phyloP scores from a whole-genome alignment of 2,329 filamentous ascomycete genomes.

The Alternaria sp. region DNA sequence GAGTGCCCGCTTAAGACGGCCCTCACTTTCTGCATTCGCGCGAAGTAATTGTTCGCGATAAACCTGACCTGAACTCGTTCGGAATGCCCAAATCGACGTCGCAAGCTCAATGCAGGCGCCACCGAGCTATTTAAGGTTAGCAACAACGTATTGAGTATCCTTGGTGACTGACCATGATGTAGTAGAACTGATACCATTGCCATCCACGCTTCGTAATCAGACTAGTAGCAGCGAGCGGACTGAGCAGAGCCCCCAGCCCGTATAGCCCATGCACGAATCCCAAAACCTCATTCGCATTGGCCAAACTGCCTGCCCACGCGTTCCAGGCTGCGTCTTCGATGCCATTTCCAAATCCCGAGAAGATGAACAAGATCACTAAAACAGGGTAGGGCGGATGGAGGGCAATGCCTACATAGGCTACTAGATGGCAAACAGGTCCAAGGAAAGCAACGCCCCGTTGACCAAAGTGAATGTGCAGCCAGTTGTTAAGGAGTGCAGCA shows the following conservation, averaged over 20 bases:
- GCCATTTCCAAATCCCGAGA: conserved; percentile 74
- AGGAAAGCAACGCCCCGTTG: conserved; percentile 74
- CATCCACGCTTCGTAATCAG: conserved; percentile 67
- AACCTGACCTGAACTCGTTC: conserved; percentile 62
- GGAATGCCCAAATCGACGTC: conserved; percentile 63
- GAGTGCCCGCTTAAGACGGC: conserved; percentile 58
- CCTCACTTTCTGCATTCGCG: conserved; percentile 47
- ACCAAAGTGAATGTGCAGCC: conserved; percentile 66
- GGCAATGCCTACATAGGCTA: conserved; percentile 68
- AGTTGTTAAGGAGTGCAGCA: conserved; percentile 67
- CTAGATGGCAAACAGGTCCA: conserved; percentile 65
- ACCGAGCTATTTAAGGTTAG: conserved; percentile 35
- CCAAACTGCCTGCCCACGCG: conserved; percentile 71
- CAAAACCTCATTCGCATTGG: conserved; percentile 72
- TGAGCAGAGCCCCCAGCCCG: conserved; percentile 70
- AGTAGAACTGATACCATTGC: conserved; percentile 76
- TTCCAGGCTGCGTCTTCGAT: conserved; percentile 67
- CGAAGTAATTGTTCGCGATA: conserved; percentile 59
- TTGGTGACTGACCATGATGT: conserved; percentile 60
- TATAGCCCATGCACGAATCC: conserved; percentile 74
- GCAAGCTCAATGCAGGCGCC: conserved; percentile 62
- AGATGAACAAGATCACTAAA: conserved; percentile 65
- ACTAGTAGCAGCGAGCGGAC: conserved; percentile 71
- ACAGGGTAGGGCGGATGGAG: conserved; percentile 71
- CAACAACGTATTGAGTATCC: not conserved